phyloP scores from a whole-genome alignment of 2,329 filamentous ascomycete genomes.

The Alternaria atra region DNA sequence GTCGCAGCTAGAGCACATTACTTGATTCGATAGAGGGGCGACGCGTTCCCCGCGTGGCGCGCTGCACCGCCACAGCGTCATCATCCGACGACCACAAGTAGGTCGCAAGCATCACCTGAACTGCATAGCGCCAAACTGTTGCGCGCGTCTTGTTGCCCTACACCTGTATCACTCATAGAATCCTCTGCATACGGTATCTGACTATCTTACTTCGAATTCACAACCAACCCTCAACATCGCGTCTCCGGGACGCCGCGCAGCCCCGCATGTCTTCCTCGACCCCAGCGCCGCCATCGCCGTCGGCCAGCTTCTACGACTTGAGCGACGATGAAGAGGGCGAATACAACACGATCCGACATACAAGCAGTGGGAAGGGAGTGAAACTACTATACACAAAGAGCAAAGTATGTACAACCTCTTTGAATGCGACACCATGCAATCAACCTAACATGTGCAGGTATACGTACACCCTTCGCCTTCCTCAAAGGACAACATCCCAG shows the following conservation, averaged over 20 bases:
- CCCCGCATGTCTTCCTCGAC: conserved; percentile 46
- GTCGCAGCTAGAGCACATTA: neutral
- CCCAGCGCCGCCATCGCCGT: conserved; percentile 70
- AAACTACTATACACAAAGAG: conserved; percentile 96
- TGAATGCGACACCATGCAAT: neutral
- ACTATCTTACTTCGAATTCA: neutral
- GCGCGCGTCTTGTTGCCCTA: conserved; percentile 9
- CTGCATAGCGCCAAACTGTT: conserved; percentile 9
- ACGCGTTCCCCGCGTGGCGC: conserved; percentile 13
- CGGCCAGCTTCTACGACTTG: conserved; percentile 91
- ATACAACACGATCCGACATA: conserved; percentile 91
- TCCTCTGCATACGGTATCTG: neutral
- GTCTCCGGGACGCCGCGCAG: conserved; percentile 9
- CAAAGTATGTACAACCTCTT: conserved; percentile 69
- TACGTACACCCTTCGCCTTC: conserved; percentile 95
- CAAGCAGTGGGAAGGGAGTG: conserved; percentile 79
- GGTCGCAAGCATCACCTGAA: conserved; percentile 23
- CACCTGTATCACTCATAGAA: neutral
- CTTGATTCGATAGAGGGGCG: neutral
- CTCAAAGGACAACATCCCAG: conserved; percentile 92
- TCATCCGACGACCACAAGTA: neutral
- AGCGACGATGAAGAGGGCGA: conserved; percentile 96
- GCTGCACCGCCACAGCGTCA: conserved; percentile 18
- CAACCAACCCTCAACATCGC: neutral
- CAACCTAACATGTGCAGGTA: conserved; percentile 65